Evolutionary conservation across 257 asterid genomes (phyloP), one percentile per base, ranked within the genome.

Genomic region (Jasminum sambac): DNA sequence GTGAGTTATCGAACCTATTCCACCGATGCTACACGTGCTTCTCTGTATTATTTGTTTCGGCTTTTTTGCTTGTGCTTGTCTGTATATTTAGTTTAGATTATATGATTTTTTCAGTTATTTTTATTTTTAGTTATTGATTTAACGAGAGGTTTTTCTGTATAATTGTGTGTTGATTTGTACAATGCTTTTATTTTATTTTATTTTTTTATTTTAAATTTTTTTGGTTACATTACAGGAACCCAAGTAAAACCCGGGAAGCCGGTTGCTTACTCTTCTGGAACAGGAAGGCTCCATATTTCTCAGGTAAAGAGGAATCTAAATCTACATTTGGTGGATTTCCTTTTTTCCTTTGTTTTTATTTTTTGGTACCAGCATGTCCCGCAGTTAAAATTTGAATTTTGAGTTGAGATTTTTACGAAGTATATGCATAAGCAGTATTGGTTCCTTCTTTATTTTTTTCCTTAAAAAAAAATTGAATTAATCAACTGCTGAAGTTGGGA

Each of bases 191-290:
- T 43, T 19, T 11, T 30, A 21, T 60, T 36, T 5, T 67, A 41
- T 11, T 64, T 5, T 30, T 58, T 19, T n/a, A n/a, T n/a, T n/a
- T n/a, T n/a, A n/a, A n/a, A 9, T 16, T 13, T 11, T 76, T 4
- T 19, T 65, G 23, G 71, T 70, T 67, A 26, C 71, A 13, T 69
- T 70, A 75, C 80, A 92, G 98, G 98, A 38, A 69, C 84, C 57
- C 87, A 88, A 81, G 88, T 92, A 26, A 90, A 79, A 74, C 86
- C 96, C 3, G 96, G 92, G 71, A 83, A 76, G 63, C 92, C 96
- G 7, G 42, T 84, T 17, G 84, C 93, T 59, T 93, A 85, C 83
- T 78, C 80, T 0, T 84, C 80, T 23, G 86, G 85, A 21, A 74
- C 77, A 63, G 82, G 93, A 66, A 84, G 95, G 81, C 93, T 92